Evolutionary conservation across 257 asterid species (phyloP).

Genomic region (Knoxia roxburghii): DNA sequence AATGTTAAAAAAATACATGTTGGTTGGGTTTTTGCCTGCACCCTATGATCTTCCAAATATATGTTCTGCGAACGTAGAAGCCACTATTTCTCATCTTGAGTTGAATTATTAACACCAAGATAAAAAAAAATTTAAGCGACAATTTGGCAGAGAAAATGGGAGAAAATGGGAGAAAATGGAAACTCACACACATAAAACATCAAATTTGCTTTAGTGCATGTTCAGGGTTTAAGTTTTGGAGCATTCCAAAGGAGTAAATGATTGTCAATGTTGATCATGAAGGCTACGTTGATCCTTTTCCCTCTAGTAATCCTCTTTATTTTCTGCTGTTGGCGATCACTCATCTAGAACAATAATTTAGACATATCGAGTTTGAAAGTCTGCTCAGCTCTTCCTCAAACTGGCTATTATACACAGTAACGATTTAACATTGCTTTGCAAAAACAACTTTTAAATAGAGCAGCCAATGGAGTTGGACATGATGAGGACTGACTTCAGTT

Average conservation of each 20-base stretch:
- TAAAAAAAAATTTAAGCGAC: not conserved
- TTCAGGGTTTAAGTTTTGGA: not conserved
- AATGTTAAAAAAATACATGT: too few species aligned
- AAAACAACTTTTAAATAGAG: not conserved
- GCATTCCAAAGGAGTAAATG: not conserved
- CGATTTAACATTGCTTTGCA: not conserved
- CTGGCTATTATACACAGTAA: not conserved
- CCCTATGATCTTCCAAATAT: not conserved
- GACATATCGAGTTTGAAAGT: not conserved
- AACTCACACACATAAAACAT: not conserved
- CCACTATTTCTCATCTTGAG: not conserved
- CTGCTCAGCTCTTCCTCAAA: not conserved
- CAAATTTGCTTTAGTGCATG: not conserved
- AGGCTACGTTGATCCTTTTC: not conserved
- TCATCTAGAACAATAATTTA: not conserved
- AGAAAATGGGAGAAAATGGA: not conserved
- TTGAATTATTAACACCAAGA: not conserved
- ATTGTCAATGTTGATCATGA: not conserved
- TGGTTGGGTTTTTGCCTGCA: not conserved
- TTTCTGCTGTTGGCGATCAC: too few species aligned
- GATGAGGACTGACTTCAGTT: not conserved
- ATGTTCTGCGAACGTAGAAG: not conserved
- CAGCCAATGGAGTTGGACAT: not conserved
- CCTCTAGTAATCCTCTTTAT: not conserved
- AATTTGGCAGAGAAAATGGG: not conserved